Evolutionary conservation across 495 filamentous ascomycete genomes (phyloP).

Genomic region (Podospora didyma): DNA sequence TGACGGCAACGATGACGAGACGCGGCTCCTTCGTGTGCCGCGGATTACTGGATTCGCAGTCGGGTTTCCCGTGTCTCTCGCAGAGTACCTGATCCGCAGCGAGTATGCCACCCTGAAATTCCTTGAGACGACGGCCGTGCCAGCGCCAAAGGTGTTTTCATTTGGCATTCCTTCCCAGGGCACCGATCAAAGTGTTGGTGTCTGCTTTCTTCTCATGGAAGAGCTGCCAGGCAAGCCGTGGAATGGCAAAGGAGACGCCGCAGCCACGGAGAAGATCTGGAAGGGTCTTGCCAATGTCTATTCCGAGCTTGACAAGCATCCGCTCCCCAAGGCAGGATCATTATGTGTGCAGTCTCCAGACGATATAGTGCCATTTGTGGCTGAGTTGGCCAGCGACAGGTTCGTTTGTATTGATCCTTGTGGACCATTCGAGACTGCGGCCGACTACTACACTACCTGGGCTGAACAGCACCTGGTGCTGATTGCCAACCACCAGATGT

Average conservation of each 20-base stretch:
- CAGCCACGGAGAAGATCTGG: neutral
- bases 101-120: constrained; percentile 11
- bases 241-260: neutral
- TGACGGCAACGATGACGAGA: neutral
- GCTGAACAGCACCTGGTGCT: constrained; percentile 3
- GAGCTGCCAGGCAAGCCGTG: constrained; percentile 3
- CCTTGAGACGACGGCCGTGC: constrained; percentile 6
- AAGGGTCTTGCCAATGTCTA: neutral
- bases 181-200: neutral
- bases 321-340: neutral
- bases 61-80: neutral
- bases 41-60: neutral
- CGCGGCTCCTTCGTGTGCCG: constrained; percentile 1
- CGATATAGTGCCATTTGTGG: neutral
- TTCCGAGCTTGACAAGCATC: constrained; percentile 2
- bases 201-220: constrained; percentile 4
- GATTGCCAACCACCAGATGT: constrained; percentile 1
- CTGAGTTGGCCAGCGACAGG: constrained; percentile 2
- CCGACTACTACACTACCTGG: constrained; percentile 1
- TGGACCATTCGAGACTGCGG: neutral
- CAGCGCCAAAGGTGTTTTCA: neutral
- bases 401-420: neutral
- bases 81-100: constrained; percentile 3
- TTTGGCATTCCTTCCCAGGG: neutral
- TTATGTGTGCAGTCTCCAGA: neutral